Evolutionary conservation across 1,284 basidiomycete species (phyloP).

Genomic region (Papiliotrema terrestris): DNA sequence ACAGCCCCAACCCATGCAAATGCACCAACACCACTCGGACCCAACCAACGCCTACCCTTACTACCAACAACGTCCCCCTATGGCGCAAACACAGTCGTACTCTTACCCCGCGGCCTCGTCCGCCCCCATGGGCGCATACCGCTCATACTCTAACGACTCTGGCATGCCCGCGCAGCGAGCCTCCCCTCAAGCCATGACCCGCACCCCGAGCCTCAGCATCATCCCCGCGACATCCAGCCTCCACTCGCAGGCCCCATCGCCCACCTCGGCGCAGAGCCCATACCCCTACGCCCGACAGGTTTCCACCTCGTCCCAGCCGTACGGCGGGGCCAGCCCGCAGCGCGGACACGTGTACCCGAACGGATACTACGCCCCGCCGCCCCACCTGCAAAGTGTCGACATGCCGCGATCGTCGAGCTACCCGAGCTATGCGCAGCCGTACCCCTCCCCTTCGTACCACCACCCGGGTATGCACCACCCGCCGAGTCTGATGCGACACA

Average conservation of each 20-base stretch:
- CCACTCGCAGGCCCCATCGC: neutral
- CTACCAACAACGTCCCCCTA: slow-evolving; percentile 11
- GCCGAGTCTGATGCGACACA: slow-evolving; percentile 28
- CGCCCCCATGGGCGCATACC: slow-evolving; percentile 32
- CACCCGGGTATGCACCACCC: slow-evolving; percentile 12
- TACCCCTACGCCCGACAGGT: slow-evolving; percentile 17
- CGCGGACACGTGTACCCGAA: slow-evolving; percentile 4
- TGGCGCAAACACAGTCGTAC: slow-evolving; percentile 17
- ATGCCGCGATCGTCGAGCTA: slow-evolving; percentile 46
- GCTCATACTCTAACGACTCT: slow-evolving; percentile 35
- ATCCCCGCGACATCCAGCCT: slow-evolving; percentile 1
- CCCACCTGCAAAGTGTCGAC: slow-evolving; percentile 18
- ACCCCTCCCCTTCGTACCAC: slow-evolving; percentile 19
- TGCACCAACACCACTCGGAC: slow-evolving; percentile 38
- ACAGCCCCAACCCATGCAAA: slow-evolving; percentile 15
- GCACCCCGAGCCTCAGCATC: slow-evolving; percentile 16
- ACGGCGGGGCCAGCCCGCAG: slow-evolving; percentile 9
- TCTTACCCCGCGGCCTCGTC: slow-evolving; percentile 22
- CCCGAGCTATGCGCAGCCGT: slow-evolving; percentile 30
- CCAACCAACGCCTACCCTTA: slow-evolving; percentile 23
- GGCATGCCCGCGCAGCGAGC: slow-evolving; percentile 10
- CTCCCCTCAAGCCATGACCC: slow-evolving; percentile 16
- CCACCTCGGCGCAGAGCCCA: slow-evolving; percentile 11
- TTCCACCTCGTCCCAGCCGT: slow-evolving; percentile 1
- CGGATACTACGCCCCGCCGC: slow-evolving; percentile 15